Percentiles rank a stretch among this genome's conserved stretches.
Conservation (phyloP, 306 rosid species). For the Vicia sativa region DNA sequence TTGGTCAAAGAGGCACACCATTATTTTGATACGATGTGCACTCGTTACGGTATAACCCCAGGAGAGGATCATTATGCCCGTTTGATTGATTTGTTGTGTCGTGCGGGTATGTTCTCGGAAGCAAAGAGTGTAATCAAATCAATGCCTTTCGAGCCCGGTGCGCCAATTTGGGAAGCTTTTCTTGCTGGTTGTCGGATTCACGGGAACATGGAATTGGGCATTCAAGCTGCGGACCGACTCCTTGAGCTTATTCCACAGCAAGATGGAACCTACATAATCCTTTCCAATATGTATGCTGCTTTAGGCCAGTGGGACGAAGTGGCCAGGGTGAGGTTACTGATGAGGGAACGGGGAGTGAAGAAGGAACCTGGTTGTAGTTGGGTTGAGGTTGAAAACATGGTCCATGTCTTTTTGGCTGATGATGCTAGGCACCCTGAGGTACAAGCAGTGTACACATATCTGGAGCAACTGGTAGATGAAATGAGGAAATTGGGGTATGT, state of each 20-base stretch:
- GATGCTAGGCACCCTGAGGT: slow-evolving; percentile 59
- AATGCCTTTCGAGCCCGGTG: slow-evolving; percentile 52
- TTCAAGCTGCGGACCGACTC: slow-evolving; percentile 50
- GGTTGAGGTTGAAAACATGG: slow-evolving; percentile 57
- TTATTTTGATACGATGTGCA: slow-evolving; percentile 50
- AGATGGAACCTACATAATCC: slow-evolving; percentile 54
- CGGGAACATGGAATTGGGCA: slow-evolving; percentile 54
- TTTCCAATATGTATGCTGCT: slow-evolving; percentile 59
- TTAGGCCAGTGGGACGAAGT: slow-evolving; percentile 59
- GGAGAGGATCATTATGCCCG: slow-evolving; percentile 62
- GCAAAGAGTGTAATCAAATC: slow-evolving; percentile 49
- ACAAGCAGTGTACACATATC: slow-evolving; percentile 51
- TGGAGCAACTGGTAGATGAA: slow-evolving; percentile 49
- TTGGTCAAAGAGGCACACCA: slow-evolving; percentile 50
- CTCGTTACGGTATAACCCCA: slow-evolving; percentile 46
- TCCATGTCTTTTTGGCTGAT: slow-evolving; percentile 59
- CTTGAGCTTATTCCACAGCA: slow-evolving; percentile 49
- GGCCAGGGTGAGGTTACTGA: slow-evolving; percentile 50
- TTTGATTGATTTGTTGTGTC: slow-evolving; percentile 53
- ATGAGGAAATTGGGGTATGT: slow-evolving; percentile 55
- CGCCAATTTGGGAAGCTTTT: slow-evolving; percentile 60
- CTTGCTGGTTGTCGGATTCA: slow-evolving; percentile 58
- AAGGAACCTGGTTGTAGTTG: slow-evolving; percentile 68
- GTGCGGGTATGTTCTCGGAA: slow-evolving; percentile 54
- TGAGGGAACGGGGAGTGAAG: slow-evolving; percentile 60